Conservation (phyloP, 495 filamentous ascomycete genomes). For the Platismatia glauca region DNA sequence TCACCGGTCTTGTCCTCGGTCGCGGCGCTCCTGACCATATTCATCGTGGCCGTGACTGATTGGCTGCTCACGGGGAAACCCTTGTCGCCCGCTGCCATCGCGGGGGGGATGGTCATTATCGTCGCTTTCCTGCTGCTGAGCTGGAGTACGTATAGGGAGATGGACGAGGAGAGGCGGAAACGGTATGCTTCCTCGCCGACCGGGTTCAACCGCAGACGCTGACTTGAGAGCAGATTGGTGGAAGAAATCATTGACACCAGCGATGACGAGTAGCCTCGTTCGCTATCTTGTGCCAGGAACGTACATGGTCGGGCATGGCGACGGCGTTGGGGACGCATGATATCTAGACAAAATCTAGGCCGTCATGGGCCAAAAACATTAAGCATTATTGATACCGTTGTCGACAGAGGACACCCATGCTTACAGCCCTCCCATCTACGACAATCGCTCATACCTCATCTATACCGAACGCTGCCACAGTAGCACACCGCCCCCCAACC, state of each 20-base stretch:
- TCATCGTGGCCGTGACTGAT: slow-evolving; percentile 86
- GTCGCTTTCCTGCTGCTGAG: slow-evolving; percentile 74
- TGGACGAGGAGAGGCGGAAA: slow-evolving; percentile 70
- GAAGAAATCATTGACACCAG: slow-evolving; percentile 15
- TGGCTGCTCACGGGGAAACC: slow-evolving; percentile 72
- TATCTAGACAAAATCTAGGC: background rate
- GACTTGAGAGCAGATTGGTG: slow-evolving; percentile 10
- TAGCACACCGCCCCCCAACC: background rate
- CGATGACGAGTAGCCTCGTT: slow-evolving; percentile 15
- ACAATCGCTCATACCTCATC: background rate
- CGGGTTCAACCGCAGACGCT: background rate
- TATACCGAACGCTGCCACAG: background rate
- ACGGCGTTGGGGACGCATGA: slow-evolving; percentile 4
- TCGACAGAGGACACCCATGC: background rate
- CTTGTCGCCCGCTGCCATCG: slow-evolving; percentile 61
- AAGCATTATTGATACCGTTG: background rate
- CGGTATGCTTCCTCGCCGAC: slow-evolving; percentile 24
- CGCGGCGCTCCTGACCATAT: slow-evolving; percentile 88
- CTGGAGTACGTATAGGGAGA: slow-evolving; percentile 87
- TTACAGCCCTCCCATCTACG: background rate
- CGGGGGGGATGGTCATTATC: slow-evolving; percentile 81
- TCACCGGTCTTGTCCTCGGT: slow-evolving; percentile 87
- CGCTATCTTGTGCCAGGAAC: background rate
- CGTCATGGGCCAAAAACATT: background rate
- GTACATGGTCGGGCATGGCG: slow-evolving; percentile 3